These are phyloP conservation scores for Ceratocystis ficicola DNA, from an alignment of 2,329 filamentous ascomycete genomes.

Conservation along the genomic window DNA sequence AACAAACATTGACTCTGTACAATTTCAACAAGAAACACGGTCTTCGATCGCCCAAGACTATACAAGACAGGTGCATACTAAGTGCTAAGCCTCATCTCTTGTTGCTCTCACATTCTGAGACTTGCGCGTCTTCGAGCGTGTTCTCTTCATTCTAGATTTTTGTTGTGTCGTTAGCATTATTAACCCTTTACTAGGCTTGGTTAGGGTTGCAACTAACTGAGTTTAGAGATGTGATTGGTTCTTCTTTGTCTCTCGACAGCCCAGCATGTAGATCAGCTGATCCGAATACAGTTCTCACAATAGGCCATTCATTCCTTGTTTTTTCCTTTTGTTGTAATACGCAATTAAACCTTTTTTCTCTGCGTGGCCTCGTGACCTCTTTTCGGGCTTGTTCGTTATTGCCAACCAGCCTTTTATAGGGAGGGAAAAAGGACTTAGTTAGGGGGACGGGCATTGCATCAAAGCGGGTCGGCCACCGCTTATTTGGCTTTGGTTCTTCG, in stretches of 20 bases:
- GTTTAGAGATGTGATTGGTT: neutral
- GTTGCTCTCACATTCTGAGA: neutral
- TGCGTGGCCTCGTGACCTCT: conserved; percentile 1
- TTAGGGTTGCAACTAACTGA: neutral
- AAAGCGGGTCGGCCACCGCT: conserved; percentile 16
- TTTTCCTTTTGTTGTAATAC: neutral
- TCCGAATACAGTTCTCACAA: conserved; percentile 2
- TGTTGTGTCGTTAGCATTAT: too few relatives aligned
- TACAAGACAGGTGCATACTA: neutral
- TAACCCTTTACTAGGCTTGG: neutral
- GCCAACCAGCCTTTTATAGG: neutral
- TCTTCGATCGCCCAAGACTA: conserved; percentile 7
- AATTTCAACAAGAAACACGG: neutral
- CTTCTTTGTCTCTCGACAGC: neutral
- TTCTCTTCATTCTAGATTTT: too few relatives aligned
- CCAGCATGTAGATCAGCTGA: neutral
- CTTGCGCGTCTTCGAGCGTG: neutral
- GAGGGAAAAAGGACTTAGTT: neutral
- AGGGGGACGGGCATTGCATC: conserved; percentile 13
- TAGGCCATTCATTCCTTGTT: neutral
- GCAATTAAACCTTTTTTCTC: neutral
- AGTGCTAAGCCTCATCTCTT: neutral
- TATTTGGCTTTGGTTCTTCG: neutral
- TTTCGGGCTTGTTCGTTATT: neutral
- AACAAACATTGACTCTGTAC: neutral